A percentile compares a stretch with the other conserved stretches of the same genome.
Evolutionary conservation across 495 filamentous ascomycete species (phyloP).

Genomic region (Penicillium turbatum): DNA sequence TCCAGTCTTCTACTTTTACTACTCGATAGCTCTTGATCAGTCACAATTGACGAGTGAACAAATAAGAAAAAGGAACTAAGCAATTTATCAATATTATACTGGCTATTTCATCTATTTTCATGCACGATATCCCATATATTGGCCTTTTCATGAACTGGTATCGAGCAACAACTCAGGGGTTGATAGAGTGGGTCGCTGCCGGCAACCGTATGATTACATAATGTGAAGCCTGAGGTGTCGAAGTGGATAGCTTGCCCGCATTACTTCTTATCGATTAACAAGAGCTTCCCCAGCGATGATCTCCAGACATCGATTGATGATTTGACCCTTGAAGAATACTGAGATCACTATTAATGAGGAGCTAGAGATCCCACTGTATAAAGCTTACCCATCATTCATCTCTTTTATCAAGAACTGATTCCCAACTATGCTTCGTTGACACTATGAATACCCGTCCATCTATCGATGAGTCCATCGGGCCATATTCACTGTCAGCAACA

Average conservation of each 20-base stretch:
- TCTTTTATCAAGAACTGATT: not conserved
- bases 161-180: slow-evolving; percentile 27
- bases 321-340: not conserved
- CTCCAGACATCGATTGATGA: not conserved
- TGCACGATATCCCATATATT: not conserved
- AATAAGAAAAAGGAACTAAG: not conserved
- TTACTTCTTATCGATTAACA: slow-evolving; percentile 27
- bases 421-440: slow-evolving; percentile 15
- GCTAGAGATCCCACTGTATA: not conserved
- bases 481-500: slow-evolving; percentile 73
- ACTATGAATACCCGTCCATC: slow-evolving; percentile 85
- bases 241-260: slow-evolving; percentile 14
- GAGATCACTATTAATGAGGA: not conserved
- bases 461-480: slow-evolving; percentile 70
- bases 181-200: slow-evolving; percentile 29
- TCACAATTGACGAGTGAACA: slow-evolving; percentile 2
- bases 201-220: slow-evolving; percentile 29
- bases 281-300: slow-evolving; percentile 5
- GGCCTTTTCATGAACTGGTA: not conserved
- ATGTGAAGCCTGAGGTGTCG: slow-evolving; percentile 10
- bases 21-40: slow-evolving; percentile 6
- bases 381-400: not conserved
- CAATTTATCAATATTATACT: not conserved
- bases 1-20: slow-evolving; percentile 16
- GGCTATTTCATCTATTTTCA: not conserved